Evolutionary conservation across 2,329 filamentous ascomycete species (phyloP).

Genomic region (Claviceps paspali): DNA sequence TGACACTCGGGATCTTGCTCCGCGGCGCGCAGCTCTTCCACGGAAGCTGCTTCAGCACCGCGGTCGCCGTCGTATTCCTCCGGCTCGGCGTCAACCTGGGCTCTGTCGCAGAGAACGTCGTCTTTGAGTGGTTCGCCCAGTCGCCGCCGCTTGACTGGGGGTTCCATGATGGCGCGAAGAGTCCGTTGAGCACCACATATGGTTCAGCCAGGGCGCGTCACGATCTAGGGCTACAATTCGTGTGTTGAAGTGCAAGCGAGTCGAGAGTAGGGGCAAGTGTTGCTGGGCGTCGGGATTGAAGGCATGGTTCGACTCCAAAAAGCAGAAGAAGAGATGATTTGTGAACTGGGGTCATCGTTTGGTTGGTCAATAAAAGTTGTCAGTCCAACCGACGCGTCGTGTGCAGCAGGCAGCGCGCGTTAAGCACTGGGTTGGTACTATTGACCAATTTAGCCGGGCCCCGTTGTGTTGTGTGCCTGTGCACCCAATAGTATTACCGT

Average conservation of each 20-base stretch:
- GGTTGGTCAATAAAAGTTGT: background rate
- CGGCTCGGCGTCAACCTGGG: conserved; percentile 1
- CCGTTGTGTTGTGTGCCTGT: no score
- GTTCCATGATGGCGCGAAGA: conserved; percentile 31
- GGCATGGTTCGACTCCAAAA: background rate
- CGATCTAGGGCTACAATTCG: background rate
- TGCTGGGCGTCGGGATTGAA: background rate
- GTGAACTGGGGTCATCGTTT: background rate
- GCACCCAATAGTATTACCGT: no score
- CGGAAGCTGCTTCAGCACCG: conserved; percentile 32
- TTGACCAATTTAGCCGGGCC: background rate
- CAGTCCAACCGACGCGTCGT: conserved; percentile 7
- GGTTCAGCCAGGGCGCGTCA: background rate
- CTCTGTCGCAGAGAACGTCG: conserved; percentile 1
- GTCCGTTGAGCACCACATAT: conserved; percentile 4
- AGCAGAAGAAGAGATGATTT: background rate
- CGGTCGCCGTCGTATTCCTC: conserved; percentile 18
- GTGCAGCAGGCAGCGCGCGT: background rate
- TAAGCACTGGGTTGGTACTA: background rate
- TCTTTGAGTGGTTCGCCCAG: conserved; percentile 26
- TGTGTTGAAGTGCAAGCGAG: background rate
- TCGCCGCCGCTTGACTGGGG: conserved; percentile 44
- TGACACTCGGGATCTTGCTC: conserved; percentile 38
- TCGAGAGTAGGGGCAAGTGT: background rate
- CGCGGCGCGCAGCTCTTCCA: conserved; percentile 28